Conservation (phyloP, 345 rosid genomes). For the Lepidium africanum region DNA sequence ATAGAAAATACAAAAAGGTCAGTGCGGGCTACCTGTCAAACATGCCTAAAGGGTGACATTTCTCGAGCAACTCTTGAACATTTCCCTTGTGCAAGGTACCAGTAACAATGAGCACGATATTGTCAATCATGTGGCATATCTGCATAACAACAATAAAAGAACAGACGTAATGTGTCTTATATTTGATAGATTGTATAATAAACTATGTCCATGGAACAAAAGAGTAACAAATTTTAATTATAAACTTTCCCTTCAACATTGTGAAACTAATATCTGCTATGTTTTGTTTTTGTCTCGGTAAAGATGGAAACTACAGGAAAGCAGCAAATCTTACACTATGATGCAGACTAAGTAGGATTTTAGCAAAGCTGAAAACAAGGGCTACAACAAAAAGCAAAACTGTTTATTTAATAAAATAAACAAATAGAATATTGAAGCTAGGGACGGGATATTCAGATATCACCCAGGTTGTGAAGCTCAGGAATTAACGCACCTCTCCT, state of each 20-base stretch:
- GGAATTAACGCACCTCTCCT: too few species aligned
- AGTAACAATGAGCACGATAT: conserved; percentile 96
- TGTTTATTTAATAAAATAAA: too few species aligned
- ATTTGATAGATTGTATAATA: too few species aligned
- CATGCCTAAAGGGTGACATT: conserved; percentile 99
- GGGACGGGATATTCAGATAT: too few species aligned
- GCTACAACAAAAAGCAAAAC: too few species aligned
- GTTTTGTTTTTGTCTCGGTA: background rate
- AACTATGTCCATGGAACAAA: background rate
- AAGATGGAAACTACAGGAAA: background rate
- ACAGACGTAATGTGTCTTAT: background rate
- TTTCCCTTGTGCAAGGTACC: conserved; percentile 99
- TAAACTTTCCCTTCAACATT: background rate
- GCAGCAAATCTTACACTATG: background rate
- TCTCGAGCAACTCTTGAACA: conserved; percentile 92
- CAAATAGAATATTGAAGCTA: too few species aligned
- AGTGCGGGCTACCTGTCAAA: conserved; percentile 68
- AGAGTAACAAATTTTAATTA: background rate
- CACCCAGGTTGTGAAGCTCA: too few species aligned
- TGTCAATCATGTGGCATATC: conserved; percentile 99
- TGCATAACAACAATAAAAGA: conserved; percentile 17
- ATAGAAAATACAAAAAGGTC: background rate
- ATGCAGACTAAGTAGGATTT: background rate
- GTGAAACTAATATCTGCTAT: background rate
- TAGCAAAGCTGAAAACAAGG: background rate